Base-by-base conservation (phyloP, 805 yeast genomes). In the Schwanniomyces sp. region DNA sequence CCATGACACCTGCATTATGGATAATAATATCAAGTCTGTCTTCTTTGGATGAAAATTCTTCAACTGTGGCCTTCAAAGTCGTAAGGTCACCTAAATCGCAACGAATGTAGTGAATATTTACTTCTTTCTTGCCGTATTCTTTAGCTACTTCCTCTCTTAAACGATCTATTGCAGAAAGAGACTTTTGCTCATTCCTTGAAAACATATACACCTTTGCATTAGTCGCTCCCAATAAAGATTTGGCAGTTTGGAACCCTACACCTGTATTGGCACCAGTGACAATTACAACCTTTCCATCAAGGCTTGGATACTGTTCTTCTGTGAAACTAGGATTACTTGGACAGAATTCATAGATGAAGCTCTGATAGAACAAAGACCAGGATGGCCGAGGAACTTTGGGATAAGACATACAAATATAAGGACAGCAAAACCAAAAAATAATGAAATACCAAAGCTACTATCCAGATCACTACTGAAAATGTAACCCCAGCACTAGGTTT, bases 241-340 rank as follows among this genome's bases (percentile, higher is more conserved):
- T 65, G 3, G 65, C 59, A 10, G 62, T 56, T 34, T 69, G 63
- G 28, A 58, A 51, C 36, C 55, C 55, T 42, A 74, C 61, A 39
- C 77, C 78, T 6, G 73, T 54, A 41, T 67, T 70, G 17, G 64
- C 63, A 42, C 77, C 77, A 6, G 78, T 72, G 8, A 73, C 68
- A 25, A 69, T 49, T n/a, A 72, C 72, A 10, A 61, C 63, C 50
- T 67, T 70, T 8, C 65, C 72, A 1, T 66, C 59, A 39, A 72
- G 52, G 43, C 63, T 63, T 10, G 77, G 77, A 43, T 66, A 69
- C 26, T 62, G 57, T 1, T 56, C 52, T 14, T 67, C 68, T n/a
- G 57, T 43, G 43, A 51, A 67, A 1, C 49, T 43, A 7, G 72
- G 70, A 3, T 49, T 38, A 5, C 58, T 29, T 21, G 45, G 40